phyloP scores from a whole-genome alignment of 2,329 filamentous ascomycete species.

The Penicillium janthinellum region DNA sequence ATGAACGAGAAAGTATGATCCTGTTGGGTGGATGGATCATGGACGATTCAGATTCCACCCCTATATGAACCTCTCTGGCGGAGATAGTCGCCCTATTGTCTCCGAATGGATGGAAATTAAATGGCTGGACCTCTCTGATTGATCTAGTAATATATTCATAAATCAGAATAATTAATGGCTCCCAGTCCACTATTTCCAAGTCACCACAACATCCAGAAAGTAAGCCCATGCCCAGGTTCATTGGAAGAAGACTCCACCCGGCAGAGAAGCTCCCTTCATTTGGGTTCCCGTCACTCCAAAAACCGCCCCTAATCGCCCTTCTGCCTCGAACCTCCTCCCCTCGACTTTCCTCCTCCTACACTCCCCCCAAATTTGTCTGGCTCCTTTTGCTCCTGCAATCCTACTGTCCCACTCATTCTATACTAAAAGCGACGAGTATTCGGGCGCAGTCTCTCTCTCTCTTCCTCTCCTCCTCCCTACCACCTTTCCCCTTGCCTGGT shows the following conservation, averaged over 20 bases:
- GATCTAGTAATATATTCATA: not conserved
- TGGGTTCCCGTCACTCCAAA: not conserved
- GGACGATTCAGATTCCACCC: not conserved
- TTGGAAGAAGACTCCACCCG: not conserved
- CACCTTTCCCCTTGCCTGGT: not conserved
- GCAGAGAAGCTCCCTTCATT: conserved; percentile 2
- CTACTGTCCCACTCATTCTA: not conserved
- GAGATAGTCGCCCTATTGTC: not conserved
- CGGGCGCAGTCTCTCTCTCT: not conserved
- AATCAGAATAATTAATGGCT: not conserved
- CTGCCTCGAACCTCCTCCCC: not conserved
- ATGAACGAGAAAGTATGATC: not conserved
- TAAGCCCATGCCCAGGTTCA: not conserved
- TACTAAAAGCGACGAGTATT: not conserved
- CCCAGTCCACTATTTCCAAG: too few species aligned
- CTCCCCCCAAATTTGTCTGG: not conserved
- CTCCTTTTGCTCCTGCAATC: not conserved
- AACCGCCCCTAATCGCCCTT: not conserved
- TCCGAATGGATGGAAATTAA: not conserved
- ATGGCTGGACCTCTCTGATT: not conserved
- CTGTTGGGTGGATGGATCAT: not conserved
- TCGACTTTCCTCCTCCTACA: not conserved
- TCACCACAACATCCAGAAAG: not conserved
- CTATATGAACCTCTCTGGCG: not conserved
- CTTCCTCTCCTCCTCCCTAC: not conserved